Base-by-base conservation (phyloP, 2,329 filamentous ascomycete genomes). In the Aspergillus jensenii region DNA sequence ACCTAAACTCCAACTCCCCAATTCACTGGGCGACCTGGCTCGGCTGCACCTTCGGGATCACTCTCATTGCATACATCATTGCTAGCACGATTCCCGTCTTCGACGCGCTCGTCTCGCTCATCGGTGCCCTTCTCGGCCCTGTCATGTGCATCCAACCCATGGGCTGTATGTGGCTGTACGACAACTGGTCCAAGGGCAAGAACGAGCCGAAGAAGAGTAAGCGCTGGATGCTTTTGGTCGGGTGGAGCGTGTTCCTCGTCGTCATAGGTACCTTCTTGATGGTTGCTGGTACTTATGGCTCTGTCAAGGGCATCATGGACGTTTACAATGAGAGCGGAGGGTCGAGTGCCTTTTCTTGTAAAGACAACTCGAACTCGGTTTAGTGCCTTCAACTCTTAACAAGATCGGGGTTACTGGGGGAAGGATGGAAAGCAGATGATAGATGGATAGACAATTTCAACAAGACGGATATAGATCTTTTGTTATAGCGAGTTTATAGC, bases 261-360 rank as follows among this genome's bases (percentile, higher is more conserved):
- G 56, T 74, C 2, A 57, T 65, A 2, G 77, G 78, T 3, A 69
- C 62, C 0, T 81, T 81, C 57, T 59, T 80, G 8, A 80, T 75
- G 69, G 63, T 80, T 46, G 75, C 69, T 4, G 79, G 78, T 1
- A 80, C 78, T 0, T 81, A 80, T 49, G 78, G 77, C 0, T 77
- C 77, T 0, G 65, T 81, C 6, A 66, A 77, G 7, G 69, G 64
- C 3, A 78, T 79, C 35, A 71, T 76, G 6, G 67, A 75, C 6
- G 66, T 67, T 1, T 77, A 79, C 55, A 65, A 67, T n/a, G 59
- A 60, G 4, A 65, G 65, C 4, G 73, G 71, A 1, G 75, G 75
- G 0, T 74, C 75, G 4, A 63, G 66, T 1, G 75, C 75, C 0
- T 80, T 75, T 70, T 76, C 77, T 3, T 80, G 77, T 51, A 74